Evolutionary conservation across 352 stramenopile species (phyloP).

Genomic region (Phytophthora pini): DNA sequence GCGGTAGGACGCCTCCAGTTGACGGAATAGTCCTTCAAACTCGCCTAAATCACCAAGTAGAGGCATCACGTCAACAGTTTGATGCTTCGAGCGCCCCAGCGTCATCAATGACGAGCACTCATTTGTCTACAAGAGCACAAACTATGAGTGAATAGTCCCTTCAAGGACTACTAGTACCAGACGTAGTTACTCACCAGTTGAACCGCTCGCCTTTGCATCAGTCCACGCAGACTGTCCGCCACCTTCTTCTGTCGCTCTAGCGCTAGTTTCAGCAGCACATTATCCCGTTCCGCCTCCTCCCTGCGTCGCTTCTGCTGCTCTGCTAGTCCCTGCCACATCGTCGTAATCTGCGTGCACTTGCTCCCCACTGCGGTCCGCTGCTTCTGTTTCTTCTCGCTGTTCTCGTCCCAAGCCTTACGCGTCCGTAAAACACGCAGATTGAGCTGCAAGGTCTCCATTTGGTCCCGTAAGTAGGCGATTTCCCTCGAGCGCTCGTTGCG

Average conservation of each 20-base stretch:
- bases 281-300: conserved; percentile 31
- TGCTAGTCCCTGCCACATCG: conserved; percentile 34
- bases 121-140: conserved; percentile 7
- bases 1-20: conserved; percentile 14
- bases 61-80: conserved; percentile 9
- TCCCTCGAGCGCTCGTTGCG: conserved; percentile 41
- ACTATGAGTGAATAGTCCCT: not conserved
- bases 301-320: conserved; percentile 19
- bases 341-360: conserved; percentile 7
- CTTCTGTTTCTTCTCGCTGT: conserved; percentile 6
- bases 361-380: not conserved
- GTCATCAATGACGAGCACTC: conserved; percentile 20
- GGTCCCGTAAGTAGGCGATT: conserved; percentile 41
- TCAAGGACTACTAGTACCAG: not conserved
- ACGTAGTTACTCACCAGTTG: conserved; percentile 10
- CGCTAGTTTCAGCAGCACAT: conserved; percentile 31
- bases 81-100: not conserved
- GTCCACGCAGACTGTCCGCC: conserved; percentile 37
- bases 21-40: conserved; percentile 25
- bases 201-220: conserved; percentile 36
- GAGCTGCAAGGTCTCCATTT: conserved; percentile 43
- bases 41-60: conserved; percentile 12
- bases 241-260: conserved; percentile 52
- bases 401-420: not conserved
- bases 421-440: conserved; percentile 26